Conservation (phyloP, 495 filamentous ascomycete genomes). For the Hyaloscypha bicolor region DNA sequence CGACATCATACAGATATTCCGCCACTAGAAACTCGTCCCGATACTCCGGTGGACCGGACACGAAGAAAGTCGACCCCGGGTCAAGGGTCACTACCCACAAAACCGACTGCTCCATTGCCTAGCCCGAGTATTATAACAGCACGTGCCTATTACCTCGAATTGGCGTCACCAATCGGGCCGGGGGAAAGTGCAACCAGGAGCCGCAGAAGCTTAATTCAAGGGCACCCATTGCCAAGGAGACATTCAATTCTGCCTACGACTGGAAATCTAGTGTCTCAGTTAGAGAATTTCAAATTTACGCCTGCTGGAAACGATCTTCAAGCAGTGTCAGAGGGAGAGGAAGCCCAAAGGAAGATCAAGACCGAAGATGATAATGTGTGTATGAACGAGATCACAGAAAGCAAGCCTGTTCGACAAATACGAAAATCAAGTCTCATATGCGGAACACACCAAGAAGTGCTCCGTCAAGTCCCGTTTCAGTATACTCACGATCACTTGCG, state of each 20-base stretch:
- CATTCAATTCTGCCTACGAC: conserved; percentile 20
- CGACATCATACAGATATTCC: conserved; percentile 17
- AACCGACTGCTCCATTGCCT: conserved; percentile 14
- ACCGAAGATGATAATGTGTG: neutral
- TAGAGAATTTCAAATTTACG: conserved; percentile 21
- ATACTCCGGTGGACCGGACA: neutral
- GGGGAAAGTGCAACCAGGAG: conserved; percentile 5
- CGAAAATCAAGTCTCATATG: conserved; percentile 10
- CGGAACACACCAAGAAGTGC: conserved; percentile 5
- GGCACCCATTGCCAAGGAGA: conserved; percentile 19
- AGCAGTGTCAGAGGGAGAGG: conserved; percentile 12
- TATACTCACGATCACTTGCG: conserved; percentile 30
- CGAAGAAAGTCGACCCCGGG: conserved; percentile 14
- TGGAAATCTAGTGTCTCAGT: neutral
- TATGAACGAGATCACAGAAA: neutral
- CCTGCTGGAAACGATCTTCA: neutral
- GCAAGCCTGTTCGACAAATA: neutral
- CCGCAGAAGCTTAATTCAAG: conserved; percentile 29
- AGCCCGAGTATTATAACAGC: conserved; percentile 27
- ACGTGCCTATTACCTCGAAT: conserved; percentile 26
- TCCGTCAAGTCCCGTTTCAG: conserved; percentile 23
- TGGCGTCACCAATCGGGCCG: conserved; percentile 16
- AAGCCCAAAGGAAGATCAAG: neutral
- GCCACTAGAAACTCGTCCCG: conserved; percentile 14
- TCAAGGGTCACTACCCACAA: neutral